These are phyloP conservation scores for Leishmania mexicana DNA, from an alignment of 208 protist species.

Conservation along the genomic window DNA sequence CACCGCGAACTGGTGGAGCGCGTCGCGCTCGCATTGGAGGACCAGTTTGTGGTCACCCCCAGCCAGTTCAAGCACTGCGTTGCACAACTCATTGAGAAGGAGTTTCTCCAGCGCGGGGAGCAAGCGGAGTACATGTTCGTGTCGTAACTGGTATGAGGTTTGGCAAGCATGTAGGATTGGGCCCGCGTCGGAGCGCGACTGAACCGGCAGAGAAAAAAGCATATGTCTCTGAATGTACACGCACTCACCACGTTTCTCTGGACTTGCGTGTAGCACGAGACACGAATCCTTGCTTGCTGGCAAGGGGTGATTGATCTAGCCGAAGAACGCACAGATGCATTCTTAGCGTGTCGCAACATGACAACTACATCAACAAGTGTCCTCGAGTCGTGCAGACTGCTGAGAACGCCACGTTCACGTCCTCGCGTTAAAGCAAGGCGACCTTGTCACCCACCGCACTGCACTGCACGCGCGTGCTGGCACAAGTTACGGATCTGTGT, in stretches of 20 bases:
- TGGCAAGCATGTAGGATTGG: neutral
- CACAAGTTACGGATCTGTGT: neutral
- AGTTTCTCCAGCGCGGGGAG: constrained; percentile 56
- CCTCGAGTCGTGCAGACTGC: neutral
- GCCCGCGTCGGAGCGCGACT: neutral
- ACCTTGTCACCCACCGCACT: neutral
- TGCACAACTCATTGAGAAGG: constrained; percentile 53
- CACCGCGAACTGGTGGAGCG: constrained; percentile 44
- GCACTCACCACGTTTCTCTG: neutral
- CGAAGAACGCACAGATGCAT: neutral
- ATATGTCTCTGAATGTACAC: neutral
- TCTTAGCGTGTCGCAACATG: neutral
- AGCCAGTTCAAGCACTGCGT: constrained; percentile 60
- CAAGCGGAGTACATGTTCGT: constrained; percentile 54
- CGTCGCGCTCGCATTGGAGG: constrained; percentile 29
- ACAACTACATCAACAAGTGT: neutral
- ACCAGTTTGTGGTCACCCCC: constrained; percentile 33
- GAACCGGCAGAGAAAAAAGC: neutral
- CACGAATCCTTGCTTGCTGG: neutral
- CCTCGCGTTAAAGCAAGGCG: neutral
- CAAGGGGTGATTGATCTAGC: neutral
- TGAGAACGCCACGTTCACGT: neutral
- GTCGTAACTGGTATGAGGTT: constrained; percentile 18
- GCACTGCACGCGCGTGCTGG: neutral
- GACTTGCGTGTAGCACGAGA: neutral